Conservation (phyloP, 192 early-diverging fungal genomes). For the Pilaira anomala region DNA sequence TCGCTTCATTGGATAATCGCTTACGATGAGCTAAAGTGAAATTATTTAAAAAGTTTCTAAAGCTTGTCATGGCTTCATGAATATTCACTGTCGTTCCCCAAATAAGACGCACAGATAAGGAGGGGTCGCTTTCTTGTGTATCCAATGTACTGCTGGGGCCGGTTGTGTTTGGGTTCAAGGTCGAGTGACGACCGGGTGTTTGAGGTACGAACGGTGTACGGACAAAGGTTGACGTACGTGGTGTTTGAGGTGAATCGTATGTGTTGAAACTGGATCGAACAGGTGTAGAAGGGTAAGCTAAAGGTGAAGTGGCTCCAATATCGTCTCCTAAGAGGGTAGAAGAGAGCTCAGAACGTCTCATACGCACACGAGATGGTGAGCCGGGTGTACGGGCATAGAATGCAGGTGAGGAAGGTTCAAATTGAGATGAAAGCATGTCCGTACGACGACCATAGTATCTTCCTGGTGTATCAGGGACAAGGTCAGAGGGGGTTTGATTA, state of each 20-base stretch:
- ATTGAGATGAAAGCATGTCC: slow-evolving; percentile 18
- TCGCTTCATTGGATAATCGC: slow-evolving; percentile 23
- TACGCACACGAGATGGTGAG: slow-evolving; percentile 17
- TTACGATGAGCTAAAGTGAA: slow-evolving; percentile 62
- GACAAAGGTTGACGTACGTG: slow-evolving; percentile 29
- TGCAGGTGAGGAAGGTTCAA: slow-evolving; percentile 21
- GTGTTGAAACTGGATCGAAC: slow-evolving; percentile 16
- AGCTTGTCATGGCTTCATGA: slow-evolving; percentile 72
- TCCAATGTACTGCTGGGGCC: slow-evolving; percentile 15
- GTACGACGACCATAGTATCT: slow-evolving; percentile 11
- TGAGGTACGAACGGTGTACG: slow-evolving; percentile 23
- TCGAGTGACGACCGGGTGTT: not conserved
- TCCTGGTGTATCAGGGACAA: slow-evolving; percentile 15
- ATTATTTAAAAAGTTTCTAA: slow-evolving; percentile 77
- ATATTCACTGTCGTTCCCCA: slow-evolving; percentile 96
- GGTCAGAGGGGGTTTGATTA: not conserved
- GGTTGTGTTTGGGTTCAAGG: not conserved
- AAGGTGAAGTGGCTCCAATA: slow-evolving; percentile 23
- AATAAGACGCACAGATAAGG: slow-evolving; percentile 56
- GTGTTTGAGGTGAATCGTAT: slow-evolving; percentile 24
- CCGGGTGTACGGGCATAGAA: slow-evolving; percentile 22
- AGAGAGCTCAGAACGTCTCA: slow-evolving; percentile 23
- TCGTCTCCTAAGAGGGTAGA: slow-evolving; percentile 23
- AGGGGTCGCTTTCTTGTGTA: slow-evolving; percentile 39
- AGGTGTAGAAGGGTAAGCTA: slow-evolving; percentile 32